Evolutionary conservation across 441 rosid species (phyloP).

Genomic region (Corymbia citriodora): DNA sequence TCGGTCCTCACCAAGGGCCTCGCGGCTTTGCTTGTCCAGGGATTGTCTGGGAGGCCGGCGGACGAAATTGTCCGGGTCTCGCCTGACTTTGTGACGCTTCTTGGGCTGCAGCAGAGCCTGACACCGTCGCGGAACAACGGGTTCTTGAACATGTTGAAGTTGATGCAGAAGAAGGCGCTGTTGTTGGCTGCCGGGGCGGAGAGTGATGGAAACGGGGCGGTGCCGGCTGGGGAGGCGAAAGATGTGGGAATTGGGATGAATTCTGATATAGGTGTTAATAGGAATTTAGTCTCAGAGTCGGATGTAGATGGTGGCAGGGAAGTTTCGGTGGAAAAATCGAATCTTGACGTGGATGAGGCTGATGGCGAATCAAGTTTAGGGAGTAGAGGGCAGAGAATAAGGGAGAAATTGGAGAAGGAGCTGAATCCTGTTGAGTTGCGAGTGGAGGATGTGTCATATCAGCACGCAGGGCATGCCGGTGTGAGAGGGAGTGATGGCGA

Average conservation of each 20-base stretch:
- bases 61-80: slow-evolving; percentile 62
- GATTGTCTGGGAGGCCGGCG: slow-evolving; percentile 69
- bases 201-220: slow-evolving; percentile 4
- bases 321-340: not conserved
- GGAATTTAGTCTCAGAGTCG: not conserved
- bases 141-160: slow-evolving; percentile 75
- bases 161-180: slow-evolving; percentile 87
- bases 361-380: slow-evolving; percentile 26
- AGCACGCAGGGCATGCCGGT: slow-evolving; percentile 70
- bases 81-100: slow-evolving; percentile 72
- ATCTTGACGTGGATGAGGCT: not conserved
- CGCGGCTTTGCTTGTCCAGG: slow-evolving; percentile 75
- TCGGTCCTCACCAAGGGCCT: slow-evolving; percentile 76
- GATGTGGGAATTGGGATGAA: not conserved
- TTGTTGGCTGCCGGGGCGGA: slow-evolving; percentile 33
- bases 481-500: slow-evolving; percentile 57
- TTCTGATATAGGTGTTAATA: slow-evolving; percentile 8
- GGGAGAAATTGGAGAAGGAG: slow-evolving; percentile 58
- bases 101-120: slow-evolving; percentile 81
- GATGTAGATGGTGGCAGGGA: not conserved
- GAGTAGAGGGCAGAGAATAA: slow-evolving; percentile 64
- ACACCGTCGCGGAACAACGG: slow-evolving; percentile 87
- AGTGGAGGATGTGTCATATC: slow-evolving; percentile 64
- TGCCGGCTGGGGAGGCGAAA: not conserved
- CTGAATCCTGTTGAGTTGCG: slow-evolving; percentile 47